These are phyloP conservation scores for Strigomonas galati DNA, from an alignment of 208 protist species.

Conservation along the genomic window DNA sequence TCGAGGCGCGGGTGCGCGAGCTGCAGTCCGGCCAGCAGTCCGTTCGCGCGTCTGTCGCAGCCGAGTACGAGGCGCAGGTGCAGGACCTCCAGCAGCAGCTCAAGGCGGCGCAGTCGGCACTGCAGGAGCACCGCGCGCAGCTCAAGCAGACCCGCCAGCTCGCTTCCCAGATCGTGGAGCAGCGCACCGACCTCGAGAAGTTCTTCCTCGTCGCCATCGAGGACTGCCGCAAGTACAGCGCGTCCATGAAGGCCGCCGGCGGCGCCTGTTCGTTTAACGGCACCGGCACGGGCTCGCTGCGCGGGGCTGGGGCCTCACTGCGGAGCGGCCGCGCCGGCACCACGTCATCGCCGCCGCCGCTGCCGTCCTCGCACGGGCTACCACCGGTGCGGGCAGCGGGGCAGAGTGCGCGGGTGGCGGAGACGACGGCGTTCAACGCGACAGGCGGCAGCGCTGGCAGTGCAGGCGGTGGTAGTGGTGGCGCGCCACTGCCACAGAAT, in stretches of 20 bases:
- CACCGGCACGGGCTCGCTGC: background rate
- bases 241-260: constrained; percentile 11
- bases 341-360: too few relatives aligned
- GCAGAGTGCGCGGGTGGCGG: background rate
- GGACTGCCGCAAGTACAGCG: constrained; percentile 50
- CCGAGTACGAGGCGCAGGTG: constrained; percentile 39
- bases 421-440: too few relatives aligned
- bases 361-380: too few relatives aligned
- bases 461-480: background rate
- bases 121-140: constrained; percentile 45
- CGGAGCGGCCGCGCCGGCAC: background rate
- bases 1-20: constrained; percentile 52
- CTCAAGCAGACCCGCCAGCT: constrained; percentile 49
- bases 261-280: too few relatives aligned
- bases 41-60: constrained; percentile 23
- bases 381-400: background rate
- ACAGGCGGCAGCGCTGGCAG: background rate
- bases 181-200: constrained; percentile 71
- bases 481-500: constrained; percentile 5
- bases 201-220: constrained; percentile 74
- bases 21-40: constrained; percentile 27
- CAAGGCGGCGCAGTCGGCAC: constrained; percentile 31
- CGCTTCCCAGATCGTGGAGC: constrained; percentile 45
- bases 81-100: constrained; percentile 44
- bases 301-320: background rate